A percentile compares a stretch with the other conserved stretches of the same genome.
Evolutionary conservation across 2,329 filamentous ascomycete species (phyloP).

Genomic region (Chaetomium strumarium): DNA sequence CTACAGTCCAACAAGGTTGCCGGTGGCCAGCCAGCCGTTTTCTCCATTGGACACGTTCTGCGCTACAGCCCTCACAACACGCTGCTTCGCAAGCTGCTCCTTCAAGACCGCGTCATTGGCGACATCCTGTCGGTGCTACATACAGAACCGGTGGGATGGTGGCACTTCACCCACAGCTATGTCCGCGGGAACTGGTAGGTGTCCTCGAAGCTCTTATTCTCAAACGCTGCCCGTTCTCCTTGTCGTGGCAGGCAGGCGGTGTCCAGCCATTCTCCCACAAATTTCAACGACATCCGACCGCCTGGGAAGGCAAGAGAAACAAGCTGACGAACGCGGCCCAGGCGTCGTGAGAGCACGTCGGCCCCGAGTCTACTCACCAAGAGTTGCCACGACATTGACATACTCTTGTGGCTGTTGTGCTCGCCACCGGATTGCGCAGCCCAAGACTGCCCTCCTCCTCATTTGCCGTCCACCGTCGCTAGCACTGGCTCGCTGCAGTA

Average conservation of each 20-base stretch:
- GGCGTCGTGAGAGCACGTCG: constrained; percentile 68
- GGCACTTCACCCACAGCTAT: constrained; percentile 89
- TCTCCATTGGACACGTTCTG: constrained; percentile 90
- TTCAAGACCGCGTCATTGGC: constrained; percentile 70
- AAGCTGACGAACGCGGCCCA: neutral
- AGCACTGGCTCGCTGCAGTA: constrained; percentile 73
- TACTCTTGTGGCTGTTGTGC: constrained; percentile 84
- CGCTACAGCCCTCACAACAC: constrained; percentile 92
- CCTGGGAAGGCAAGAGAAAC: too few species aligned
- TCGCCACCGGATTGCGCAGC: constrained; percentile 52
- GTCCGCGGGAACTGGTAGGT: constrained; percentile 76
- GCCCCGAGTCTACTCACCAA: constrained; percentile 85
- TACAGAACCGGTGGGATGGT: constrained; percentile 92
- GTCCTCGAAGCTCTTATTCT: neutral
- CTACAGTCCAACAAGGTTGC: constrained; percentile 36
- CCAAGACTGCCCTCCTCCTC: constrained; percentile 42
- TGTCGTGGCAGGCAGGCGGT: neutral
- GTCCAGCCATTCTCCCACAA: neutral
- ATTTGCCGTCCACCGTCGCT: constrained; percentile 69
- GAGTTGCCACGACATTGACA: constrained; percentile 92
- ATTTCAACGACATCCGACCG: too few species aligned
- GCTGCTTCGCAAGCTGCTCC: constrained; percentile 69
- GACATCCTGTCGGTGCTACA: constrained; percentile 83
- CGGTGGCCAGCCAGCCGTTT: constrained; percentile 45
- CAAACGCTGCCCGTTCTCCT: neutral